Base-by-base conservation (phyloP, 345 rosid genomes). In the Boechera divaricarpa region DNA sequence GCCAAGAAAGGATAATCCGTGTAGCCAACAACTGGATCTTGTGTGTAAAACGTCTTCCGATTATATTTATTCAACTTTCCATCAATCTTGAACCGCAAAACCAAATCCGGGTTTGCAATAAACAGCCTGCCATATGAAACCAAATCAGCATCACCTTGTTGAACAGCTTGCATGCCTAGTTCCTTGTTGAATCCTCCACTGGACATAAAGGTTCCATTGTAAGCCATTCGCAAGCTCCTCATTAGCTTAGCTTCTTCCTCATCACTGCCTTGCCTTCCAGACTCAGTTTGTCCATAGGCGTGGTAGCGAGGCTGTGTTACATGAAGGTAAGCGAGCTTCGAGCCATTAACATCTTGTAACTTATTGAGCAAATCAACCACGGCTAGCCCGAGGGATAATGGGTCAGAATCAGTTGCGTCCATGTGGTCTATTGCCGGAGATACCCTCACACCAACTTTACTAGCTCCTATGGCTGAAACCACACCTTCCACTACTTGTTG, bases 351-450 rank as follows among this genome's bases (percentile, higher is more conserved):
- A 5, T 47, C 21, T 33, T 91, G 94, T 29, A 91, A 82, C 67
- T 81, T 85, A 82, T 94, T 90, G 5, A 94, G 71, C 66, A 90
- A 73, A 49, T 78, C 86, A 31, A 87, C 73, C 63, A 94, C 87
- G 0, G 88, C 85, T 49, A 87, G 75, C 26, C 96, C 98, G 15
- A 94, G 87, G 53, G 60, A 35, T 16, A 86, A 85, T n/a, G 96
- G 96, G 67, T 93, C 81, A 10, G 98, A 87, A 81, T 85, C 97
- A n/a, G 78, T 78, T 66, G 92, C 96, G 31, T 94, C 97, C 5
- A 84, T 82, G 73, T 90, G 87, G 76, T 90, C 93, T 31, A 88
- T 87, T n/a, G 97, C 93, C 0, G 98, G 98, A 1, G 98, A 91
- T 55, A 87, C 82, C 79, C 97, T 84, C 24, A 94, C 77, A 11